Percentiles rank a stretch among this genome's conserved stretches.
These are phyloP conservation scores for Pouteria glomerata DNA, from an alignment of 148 eudicot genomes.

Conservation along the genomic window DNA sequence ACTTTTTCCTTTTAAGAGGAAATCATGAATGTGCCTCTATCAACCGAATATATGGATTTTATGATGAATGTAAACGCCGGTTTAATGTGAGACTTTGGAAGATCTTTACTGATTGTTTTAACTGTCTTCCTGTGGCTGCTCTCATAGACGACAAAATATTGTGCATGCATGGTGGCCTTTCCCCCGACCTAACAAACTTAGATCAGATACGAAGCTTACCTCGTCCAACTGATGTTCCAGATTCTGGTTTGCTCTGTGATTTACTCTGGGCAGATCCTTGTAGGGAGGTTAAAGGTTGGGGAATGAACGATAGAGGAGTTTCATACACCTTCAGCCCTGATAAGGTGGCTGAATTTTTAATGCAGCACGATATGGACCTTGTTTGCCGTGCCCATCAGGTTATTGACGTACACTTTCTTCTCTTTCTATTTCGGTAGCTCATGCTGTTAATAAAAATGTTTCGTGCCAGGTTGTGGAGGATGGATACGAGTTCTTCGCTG, in stretches of 20 bases:
- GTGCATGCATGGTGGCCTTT: conserved; percentile 83
- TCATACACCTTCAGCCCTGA: conserved; percentile 72
- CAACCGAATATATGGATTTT: conserved; percentile 66
- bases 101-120: conserved; percentile 60
- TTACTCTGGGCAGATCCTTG: conserved; percentile 81
- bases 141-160: conserved; percentile 71
- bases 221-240: conserved; percentile 70
- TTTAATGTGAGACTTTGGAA: conserved; percentile 77
- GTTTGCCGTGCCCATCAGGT: conserved; percentile 81
- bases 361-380: conserved; percentile 69
- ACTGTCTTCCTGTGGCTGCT: conserved; percentile 80
- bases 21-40: conserved; percentile 75
- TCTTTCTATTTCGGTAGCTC: background rate
- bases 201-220: conserved; percentile 57
- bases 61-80: conserved; percentile 74
- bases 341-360: conserved; percentile 60
- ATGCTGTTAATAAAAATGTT: conserved; percentile 10
- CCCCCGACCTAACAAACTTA: conserved; percentile 56
- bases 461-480: conserved; percentile 64
- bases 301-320: conserved; percentile 74
- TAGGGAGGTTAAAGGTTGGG: conserved; percentile 69
- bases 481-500: conserved; percentile 75
- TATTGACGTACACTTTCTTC: conserved; percentile 3
- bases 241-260: conserved; percentile 70
- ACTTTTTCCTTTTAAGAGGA: conserved; percentile 65